phyloP scores from a whole-genome alignment of 1,284 basidiomycete species.

The Pseudozyma tsukubaensis region DNA sequence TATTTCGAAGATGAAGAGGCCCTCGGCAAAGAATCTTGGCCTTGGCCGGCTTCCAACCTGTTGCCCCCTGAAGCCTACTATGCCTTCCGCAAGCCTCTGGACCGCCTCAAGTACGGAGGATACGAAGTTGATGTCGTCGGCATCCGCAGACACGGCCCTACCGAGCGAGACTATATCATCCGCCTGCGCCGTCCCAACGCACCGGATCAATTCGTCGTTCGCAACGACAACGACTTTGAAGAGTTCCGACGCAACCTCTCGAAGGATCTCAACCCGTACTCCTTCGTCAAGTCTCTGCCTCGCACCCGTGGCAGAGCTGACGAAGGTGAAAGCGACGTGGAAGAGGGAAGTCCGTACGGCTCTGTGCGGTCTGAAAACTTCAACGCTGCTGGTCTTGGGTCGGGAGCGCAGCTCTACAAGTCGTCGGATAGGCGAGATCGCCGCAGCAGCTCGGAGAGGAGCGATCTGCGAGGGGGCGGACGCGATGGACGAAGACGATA shows the following conservation, averaged over 20 bases:
- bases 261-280: slow-evolving; percentile 55
- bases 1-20: slow-evolving; percentile 47
- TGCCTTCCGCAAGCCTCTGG: slow-evolving; percentile 58
- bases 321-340: slow-evolving; percentile 44
- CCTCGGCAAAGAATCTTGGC: slow-evolving; percentile 49
- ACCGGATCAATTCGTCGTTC: slow-evolving; percentile 58
- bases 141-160: slow-evolving; percentile 41
- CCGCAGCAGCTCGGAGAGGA: slow-evolving; percentile 21
- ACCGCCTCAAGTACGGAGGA: slow-evolving; percentile 61
- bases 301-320: slow-evolving; percentile 49
- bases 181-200: slow-evolving; percentile 61
- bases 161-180: slow-evolving; percentile 59
- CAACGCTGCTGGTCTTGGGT: slow-evolving; percentile 45
- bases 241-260: slow-evolving; percentile 57
- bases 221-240: slow-evolving; percentile 64
- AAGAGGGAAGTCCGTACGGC: slow-evolving; percentile 35
- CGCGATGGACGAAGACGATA: slow-evolving; percentile 40
- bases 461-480: slow-evolving; percentile 31
- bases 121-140: slow-evolving; percentile 64
- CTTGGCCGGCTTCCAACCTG: slow-evolving; percentile 59
- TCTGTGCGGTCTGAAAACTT: slow-evolving; percentile 34
- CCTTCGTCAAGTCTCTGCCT: slow-evolving; percentile 58
- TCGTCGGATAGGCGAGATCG: neutral
- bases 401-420: slow-evolving; percentile 35
- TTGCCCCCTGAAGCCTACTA: slow-evolving; percentile 63